phyloP scores from a whole-genome alignment of 2,329 filamentous ascomycete genomes.

The Scortechinia acanthostroma region DNA sequence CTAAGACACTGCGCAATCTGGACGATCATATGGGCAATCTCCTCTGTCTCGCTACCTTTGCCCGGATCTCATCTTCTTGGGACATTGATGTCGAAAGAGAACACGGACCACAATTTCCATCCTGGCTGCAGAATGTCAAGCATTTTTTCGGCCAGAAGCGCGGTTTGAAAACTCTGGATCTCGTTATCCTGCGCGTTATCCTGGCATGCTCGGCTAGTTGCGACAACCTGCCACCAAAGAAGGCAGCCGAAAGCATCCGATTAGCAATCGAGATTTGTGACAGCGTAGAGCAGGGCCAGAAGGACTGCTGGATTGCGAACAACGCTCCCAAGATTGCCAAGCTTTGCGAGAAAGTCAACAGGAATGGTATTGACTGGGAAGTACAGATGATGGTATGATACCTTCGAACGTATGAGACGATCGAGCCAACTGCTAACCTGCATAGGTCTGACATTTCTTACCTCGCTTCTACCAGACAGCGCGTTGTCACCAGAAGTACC shows the following conservation, averaged over 20 bases:
- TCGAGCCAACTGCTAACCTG: not conserved
- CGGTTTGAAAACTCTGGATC: conserved; percentile 26
- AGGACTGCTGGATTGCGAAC: conserved; percentile 18
- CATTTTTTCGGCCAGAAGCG: conserved; percentile 27
- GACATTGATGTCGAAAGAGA: conserved; percentile 4
- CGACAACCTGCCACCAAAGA: conserved; percentile 11
- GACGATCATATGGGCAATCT: conserved; percentile 27
- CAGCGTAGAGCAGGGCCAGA: conserved; percentile 19
- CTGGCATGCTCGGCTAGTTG: conserved; percentile 26
- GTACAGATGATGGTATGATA: conserved; percentile 22
- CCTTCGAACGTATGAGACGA: not conserved
- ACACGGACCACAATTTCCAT: conserved; percentile 9
- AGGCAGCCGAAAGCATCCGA: conserved; percentile 21
- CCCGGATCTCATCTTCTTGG: conserved; percentile 16
- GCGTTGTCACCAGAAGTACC: not conserved
- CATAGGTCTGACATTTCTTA: not conserved
- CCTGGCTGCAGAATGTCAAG: conserved; percentile 21
- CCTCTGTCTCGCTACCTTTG: conserved; percentile 27
- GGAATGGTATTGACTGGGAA: conserved; percentile 14
- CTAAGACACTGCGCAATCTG: conserved; percentile 23
- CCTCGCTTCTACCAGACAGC: not conserved
- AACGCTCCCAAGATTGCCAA: conserved; percentile 23
- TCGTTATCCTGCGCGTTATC: conserved; percentile 26
- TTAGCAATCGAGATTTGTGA: conserved; percentile 23
- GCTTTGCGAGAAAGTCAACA: conserved; percentile 22